Percentiles rank a stretch among this genome's conserved stretches.
phyloP scores from a whole-genome alignment of 345 rosid species.

The Kandelia obovata region DNA sequence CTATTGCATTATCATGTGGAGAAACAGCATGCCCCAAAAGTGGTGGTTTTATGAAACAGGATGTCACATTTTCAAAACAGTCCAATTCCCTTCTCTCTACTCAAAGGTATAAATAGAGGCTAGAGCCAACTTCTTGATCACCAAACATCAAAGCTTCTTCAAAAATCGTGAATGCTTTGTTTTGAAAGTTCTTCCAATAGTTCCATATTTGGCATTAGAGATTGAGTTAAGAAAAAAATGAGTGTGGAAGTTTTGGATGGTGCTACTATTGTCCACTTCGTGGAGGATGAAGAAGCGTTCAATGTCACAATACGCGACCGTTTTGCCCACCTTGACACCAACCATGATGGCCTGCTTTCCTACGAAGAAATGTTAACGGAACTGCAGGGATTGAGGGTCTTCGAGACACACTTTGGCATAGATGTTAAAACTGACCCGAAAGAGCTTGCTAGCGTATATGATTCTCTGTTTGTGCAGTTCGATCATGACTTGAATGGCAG shows the following conservation, averaged over 20 bases:
- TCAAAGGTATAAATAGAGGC: too few species aligned
- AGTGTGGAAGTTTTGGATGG: conserved; percentile 41
- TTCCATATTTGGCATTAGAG: too few species aligned
- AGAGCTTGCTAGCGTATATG: conserved; percentile 26
- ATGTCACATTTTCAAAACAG: too few species aligned
- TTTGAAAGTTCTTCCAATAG: too few species aligned
- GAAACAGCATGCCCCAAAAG: too few species aligned
- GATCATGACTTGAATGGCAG: conserved; percentile 41
- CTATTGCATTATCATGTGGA: too few species aligned
- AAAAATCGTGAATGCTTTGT: too few species aligned
- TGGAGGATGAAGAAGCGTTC: conserved; percentile 49
- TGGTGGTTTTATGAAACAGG: too few species aligned
- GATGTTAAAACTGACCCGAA: conserved; percentile 30
- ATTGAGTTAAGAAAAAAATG: conserved; percentile 18
- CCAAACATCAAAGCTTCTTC: too few species aligned
- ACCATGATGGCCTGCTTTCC: conserved; percentile 40
- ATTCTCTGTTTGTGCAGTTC: conserved; percentile 28
- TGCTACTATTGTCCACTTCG: conserved; percentile 35
- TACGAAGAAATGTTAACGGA: conserved; percentile 44
- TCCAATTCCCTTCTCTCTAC: too few species aligned
- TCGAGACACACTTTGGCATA: conserved; percentile 39
- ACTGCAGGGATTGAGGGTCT: conserved; percentile 36
- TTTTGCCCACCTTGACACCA: conserved; percentile 29
- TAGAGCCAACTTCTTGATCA: too few species aligned
- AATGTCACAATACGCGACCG: conserved; percentile 13